A percentile compares a stretch with the other conserved stretches of the same genome.
Conservation (phyloP, 164 flowering plant species). For the Protea cynaroides region DNA sequence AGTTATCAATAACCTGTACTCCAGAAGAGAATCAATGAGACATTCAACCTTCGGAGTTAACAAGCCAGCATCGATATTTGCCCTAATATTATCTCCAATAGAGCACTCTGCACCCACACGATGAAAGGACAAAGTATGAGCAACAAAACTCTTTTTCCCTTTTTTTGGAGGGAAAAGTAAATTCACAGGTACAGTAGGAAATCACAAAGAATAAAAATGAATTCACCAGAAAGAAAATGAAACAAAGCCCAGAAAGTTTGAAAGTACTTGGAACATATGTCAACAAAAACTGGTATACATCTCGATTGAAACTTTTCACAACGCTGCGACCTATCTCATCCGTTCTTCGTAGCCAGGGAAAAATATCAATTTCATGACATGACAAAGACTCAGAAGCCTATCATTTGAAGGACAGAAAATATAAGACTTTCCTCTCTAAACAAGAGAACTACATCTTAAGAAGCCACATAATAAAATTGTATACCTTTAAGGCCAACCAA, state of each 20-base stretch:
- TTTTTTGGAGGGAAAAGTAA: too few species aligned
- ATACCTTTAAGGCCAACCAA: conserved; percentile 71
- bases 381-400: conserved; percentile 68
- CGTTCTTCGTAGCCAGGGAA: conserved; percentile 34
- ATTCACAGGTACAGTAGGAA: too few species aligned
- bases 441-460: background rate
- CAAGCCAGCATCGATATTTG: conserved; percentile 39
- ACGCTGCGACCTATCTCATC: conserved; percentile 31
- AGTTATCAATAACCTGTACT: conserved; percentile 51
- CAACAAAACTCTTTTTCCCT: too few species aligned
- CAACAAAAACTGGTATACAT: conserved; percentile 32
- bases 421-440: background rate
- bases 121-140: background rate
- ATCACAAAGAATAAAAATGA: too few species aligned
- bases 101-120: conserved; percentile 30
- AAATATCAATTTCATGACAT: conserved; percentile 21
- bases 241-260: background rate
- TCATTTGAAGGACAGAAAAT: background rate
- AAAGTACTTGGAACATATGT: conserved; percentile 41
- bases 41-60: conserved; percentile 52
- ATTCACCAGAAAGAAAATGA: background rate
- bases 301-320: conserved; percentile 40
- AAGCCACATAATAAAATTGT: background rate
- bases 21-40: conserved; percentile 58
- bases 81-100: conserved; percentile 28